Evolutionary conservation across 2,329 filamentous ascomycete genomes (phyloP).

Genomic region (Thielaviopsis cerberus): DNA sequence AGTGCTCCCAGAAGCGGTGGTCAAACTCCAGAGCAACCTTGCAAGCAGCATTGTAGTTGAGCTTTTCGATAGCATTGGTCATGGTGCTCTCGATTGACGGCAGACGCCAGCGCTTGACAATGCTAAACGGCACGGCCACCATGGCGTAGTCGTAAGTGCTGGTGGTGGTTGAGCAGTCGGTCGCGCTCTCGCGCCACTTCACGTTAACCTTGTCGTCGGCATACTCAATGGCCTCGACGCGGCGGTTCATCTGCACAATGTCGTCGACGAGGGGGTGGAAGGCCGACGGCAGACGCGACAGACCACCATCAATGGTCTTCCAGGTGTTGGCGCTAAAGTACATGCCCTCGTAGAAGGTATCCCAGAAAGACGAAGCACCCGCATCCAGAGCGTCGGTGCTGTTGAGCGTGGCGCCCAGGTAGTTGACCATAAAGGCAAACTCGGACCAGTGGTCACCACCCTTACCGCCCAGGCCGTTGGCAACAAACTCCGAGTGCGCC

Average conservation of each 20-base stretch:
- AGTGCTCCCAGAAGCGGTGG: constrained; percentile 41
- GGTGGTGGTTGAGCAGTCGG: constrained; percentile 22
- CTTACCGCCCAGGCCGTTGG: constrained; percentile 23
- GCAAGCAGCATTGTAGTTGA: constrained; percentile 29
- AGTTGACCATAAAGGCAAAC: constrained; percentile 38
- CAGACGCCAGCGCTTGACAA: constrained; percentile 43
- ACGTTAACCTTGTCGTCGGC: constrained; percentile 37
- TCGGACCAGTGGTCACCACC: constrained; percentile 41
- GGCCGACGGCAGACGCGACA: constrained; percentile 38
- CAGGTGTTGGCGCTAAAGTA: constrained; percentile 14
- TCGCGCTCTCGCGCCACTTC: constrained; percentile 32
- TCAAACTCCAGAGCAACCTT: constrained; percentile 50
- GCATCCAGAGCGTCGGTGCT: constrained; percentile 23
- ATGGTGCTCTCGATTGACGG: constrained; percentile 27
- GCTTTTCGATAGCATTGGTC: constrained; percentile 27
- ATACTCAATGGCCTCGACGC: constrained; percentile 36
- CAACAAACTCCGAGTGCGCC: constrained; percentile 22
- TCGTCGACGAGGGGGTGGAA: constrained; percentile 42
- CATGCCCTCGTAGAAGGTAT: constrained; percentile 14
- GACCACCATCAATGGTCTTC: constrained; percentile 32
- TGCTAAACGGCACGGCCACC: constrained; percentile 45
- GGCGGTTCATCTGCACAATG: constrained; percentile 35
- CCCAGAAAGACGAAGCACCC: constrained; percentile 14
- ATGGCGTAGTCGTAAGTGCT: constrained; percentile 47
- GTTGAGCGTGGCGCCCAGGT: constrained; percentile 32